These are phyloP conservation scores for Lenzites betulinus DNA, from an alignment of 768 basidiomycete species.

Conservation along the genomic window DNA sequence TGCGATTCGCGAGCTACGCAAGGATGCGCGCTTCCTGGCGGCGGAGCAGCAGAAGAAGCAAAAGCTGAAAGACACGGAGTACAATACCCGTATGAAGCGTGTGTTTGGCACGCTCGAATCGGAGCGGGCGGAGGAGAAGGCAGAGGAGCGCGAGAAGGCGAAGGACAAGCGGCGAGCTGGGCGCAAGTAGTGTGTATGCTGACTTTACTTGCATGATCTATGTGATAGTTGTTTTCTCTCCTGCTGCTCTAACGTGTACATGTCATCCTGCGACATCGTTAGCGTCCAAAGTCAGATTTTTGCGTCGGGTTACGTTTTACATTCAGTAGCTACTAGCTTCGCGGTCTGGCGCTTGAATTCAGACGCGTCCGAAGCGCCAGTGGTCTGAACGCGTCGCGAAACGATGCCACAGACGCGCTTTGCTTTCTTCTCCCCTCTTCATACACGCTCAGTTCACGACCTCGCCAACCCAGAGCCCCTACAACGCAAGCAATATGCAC, in stretches of 20 bases:
- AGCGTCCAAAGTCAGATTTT: too few relatives aligned
- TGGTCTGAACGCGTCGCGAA: background rate
- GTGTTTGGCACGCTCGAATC: slow-evolving; percentile 76
- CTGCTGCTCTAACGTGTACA: background rate
- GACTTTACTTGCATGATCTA: too few relatives aligned
- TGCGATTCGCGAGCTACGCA: slow-evolving; percentile 92
- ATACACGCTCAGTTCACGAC: background rate
- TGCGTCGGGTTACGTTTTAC: too few relatives aligned
- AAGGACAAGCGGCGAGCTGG: slow-evolving; percentile 79
- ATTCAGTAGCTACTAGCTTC: background rate
- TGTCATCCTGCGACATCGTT: background rate
- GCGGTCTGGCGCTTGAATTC: background rate
- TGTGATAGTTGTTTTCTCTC: background rate
- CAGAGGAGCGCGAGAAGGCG: slow-evolving; percentile 80
- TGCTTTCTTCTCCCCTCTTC: background rate
- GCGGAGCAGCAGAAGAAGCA: slow-evolving; percentile 83
- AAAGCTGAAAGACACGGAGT: slow-evolving; percentile 78
- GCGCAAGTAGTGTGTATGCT: slow-evolving; percentile 49
- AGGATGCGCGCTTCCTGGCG: slow-evolving; percentile 93
- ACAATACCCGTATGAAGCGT: slow-evolving; percentile 82
- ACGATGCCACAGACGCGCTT: slow-evolving; percentile 14
- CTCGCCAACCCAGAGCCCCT: too few relatives aligned
- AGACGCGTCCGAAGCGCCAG: slow-evolving; percentile 1
- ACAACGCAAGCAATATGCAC: background rate
- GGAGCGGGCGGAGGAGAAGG: slow-evolving; percentile 95